Base-by-base conservation (phyloP, 192 early-diverging fungal species). In the Coemansia aciculifera region DNA sequence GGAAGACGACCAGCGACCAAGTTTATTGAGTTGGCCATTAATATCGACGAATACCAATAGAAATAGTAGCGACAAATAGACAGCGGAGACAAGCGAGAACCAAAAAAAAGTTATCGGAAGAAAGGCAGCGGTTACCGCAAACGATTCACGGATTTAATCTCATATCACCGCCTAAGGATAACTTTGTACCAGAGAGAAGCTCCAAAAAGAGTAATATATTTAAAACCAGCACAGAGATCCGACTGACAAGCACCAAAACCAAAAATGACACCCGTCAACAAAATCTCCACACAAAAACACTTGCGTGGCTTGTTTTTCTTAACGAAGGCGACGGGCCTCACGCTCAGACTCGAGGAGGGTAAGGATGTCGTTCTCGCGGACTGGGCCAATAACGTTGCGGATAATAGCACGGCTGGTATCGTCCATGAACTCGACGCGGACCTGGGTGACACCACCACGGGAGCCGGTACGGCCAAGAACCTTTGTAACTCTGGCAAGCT, bases 381-480 rank as follows among this genome's bases (percentile, higher is more conserved):
- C 97, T 74, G 97, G 97, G 65, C 97, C 97, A 91, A 97, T 97
- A 75, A 99, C 97, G 88, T 99, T 99, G 84, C 97, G 95, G 87
- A 99, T 96, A 87, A 99, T 97, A 83, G 93, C 91, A 67, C 97
- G 97, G 86, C 85, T 87, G 67, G 88, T 76, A 80, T 99, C 95
- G 85, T 98, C 96, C 85, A 98, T 90, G 86, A 99, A 95, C 85
- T 98, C 97, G 78, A 99, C 97, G 72, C 96, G 93, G 84, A 99
- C 97, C 85, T 93, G 97, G 78, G 97, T 99, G 84, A 99, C 97
- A 87, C 96, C 96, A 91, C 97, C 97, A 77, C 97, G 96, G 84
- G 97, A 99, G 80, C 97, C 97, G 77, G 97, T 99, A 76, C 97
- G 93, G 85, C 97, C 97, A 79, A 99, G 91, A 71, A 99, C 92